Conservation (phyloP, 768 basidiomycete genomes). For the Exidia glandulosa region DNA sequence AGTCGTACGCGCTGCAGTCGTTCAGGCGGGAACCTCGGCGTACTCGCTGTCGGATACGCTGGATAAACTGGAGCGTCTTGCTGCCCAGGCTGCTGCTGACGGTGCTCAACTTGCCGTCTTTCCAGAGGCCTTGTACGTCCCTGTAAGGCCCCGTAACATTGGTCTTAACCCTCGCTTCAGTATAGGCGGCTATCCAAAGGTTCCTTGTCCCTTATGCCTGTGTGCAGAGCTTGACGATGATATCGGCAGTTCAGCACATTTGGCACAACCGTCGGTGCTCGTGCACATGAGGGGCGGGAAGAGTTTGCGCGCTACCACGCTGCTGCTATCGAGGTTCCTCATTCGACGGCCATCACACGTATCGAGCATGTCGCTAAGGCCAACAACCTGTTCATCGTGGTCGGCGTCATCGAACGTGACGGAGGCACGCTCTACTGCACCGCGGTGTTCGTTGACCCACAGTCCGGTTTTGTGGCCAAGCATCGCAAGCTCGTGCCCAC, state of each 20-base stretch:
- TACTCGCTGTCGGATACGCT: constrained; percentile 37
- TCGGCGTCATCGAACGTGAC: constrained; percentile 49
- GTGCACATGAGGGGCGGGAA: constrained; percentile 40
- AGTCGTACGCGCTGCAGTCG: constrained; percentile 37
- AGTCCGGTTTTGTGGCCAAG: constrained; percentile 42
- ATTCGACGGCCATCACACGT: constrained; percentile 32
- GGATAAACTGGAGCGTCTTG: constrained; percentile 36
- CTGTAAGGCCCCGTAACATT: no score
- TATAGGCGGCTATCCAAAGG: constrained; percentile 13
- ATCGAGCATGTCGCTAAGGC: constrained; percentile 40
- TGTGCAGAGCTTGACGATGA: not conserved
- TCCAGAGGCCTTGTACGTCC: constrained; percentile 45
- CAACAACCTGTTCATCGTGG: constrained; percentile 42
- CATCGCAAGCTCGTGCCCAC: constrained; percentile 59
- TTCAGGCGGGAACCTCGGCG: constrained; percentile 38
- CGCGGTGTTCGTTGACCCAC: constrained; percentile 43
- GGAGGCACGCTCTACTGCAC: constrained; percentile 55
- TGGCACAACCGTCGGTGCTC: constrained; percentile 38
- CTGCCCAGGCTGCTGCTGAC: constrained; percentile 36
- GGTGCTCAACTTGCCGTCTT: constrained; percentile 39
- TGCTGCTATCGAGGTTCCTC: constrained; percentile 45
- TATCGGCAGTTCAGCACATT: constrained; percentile 20
- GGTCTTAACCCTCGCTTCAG: not conserved
- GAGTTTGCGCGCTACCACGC: constrained; percentile 45
- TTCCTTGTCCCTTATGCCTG: not conserved